Evolutionary conservation across 352 stramenopile species (phyloP), one percentile per base, ranked within the genome.

Genomic region (Globisporangium rhizosaccharum): DNA sequence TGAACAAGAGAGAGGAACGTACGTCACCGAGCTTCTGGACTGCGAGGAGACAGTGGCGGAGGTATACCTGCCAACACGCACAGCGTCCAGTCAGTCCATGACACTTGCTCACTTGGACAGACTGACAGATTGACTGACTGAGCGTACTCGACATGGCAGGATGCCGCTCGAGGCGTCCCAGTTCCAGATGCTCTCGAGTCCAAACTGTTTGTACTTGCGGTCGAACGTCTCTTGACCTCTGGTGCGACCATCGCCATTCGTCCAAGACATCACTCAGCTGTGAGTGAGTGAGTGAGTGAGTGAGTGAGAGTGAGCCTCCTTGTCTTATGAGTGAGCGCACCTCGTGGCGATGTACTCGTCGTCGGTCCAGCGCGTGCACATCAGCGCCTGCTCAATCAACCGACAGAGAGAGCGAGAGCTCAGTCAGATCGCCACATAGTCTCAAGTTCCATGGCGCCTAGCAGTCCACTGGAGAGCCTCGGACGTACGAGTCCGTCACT

Each of bases 41-140:
- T 15, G 90, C 85, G 33, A 98, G 71, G 42, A 97, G 68, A 56
- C 92, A 98, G 72, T 98, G 92, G 48, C 92, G 86, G n/a, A 97
- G 74, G 61, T 98, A 97, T 36, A 96, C 82, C 69, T 88, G 47
- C 23, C 5, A 28, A 20, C 17, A 37, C 3, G 30, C 20, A 37
- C 26, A 62, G 23, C 23, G 23, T 23, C 12, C 7, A 70, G 28
- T 37, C 53, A 23, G 9, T 36, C 30, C 30, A 36, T 8, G 30
- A 8, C 30, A 8, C 30, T 4, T 36, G 8, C 30, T 36, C 30
- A 36, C 30, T 36, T 36, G 4, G 8, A 8, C 30, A 23, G 14
- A 23, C 26, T 20, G 18, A 56, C 14, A 2, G 30, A 11, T 44
- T 26, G 11, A 25, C 20, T 49, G 10, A 28, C 33, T 18, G 0